Evolutionary conservation across 2,329 filamentous ascomycete species (phyloP).

Genomic region (Parafenestella ontariensis): DNA sequence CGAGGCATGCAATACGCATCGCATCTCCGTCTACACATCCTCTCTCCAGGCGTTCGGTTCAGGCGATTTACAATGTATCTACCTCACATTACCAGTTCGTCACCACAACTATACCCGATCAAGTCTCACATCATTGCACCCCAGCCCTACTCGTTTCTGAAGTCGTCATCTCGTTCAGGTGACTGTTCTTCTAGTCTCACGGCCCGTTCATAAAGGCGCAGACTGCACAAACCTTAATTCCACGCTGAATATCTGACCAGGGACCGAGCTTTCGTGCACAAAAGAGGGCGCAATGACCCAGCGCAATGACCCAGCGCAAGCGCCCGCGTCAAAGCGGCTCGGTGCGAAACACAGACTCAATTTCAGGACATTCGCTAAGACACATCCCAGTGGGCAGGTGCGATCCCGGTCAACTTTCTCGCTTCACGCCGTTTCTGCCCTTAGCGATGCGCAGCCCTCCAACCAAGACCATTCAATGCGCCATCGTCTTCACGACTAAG

Average conservation of each 20-base stretch:
- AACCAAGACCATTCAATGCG: background rate
- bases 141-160: background rate
- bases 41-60: background rate
- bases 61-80: slow-evolving; percentile 5
- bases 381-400: background rate
- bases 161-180: background rate
- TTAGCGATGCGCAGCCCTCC: background rate
- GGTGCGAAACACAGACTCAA: slow-evolving; percentile 18
- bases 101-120: slow-evolving; percentile 13
- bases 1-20: slow-evolving; percentile 11
- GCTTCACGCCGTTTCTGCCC: background rate
- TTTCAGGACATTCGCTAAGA: slow-evolving; percentile 9
- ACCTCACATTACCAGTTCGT: slow-evolving; percentile 2
- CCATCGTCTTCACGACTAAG: background rate
- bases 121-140: background rate
- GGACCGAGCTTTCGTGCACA: slow-evolving; percentile 5
- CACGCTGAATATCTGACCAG: background rate
- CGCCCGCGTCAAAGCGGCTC: slow-evolving; percentile 22
- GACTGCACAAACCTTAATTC: slow-evolving; percentile 9
- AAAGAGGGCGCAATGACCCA: slow-evolving; percentile 10
- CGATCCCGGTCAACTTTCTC: background rate
- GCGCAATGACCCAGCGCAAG: no score
- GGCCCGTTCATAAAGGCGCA: background rate
- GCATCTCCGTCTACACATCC: background rate
- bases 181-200: background rate